Evolutionary conservation across 2,329 filamentous ascomycete species (phyloP), one percentile per base, ranked within the genome.

Genomic region (Aplosporella prunicola): DNA sequence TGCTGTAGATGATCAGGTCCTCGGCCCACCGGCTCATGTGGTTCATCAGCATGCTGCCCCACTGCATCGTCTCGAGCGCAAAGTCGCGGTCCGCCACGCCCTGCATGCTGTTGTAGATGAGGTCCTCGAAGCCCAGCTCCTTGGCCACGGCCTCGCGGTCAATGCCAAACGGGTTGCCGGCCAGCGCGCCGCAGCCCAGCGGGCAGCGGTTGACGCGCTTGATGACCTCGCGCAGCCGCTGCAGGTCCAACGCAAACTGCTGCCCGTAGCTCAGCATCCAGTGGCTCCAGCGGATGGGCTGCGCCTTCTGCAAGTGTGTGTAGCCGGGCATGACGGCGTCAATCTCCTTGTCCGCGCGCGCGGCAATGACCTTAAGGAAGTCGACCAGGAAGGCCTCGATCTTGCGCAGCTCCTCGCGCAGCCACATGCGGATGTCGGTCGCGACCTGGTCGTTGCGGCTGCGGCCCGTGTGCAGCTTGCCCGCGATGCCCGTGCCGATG

Each of bases 401-500:
- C 45, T 69, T 68, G 40, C 71, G 71, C 41, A 94, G 66, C 63
- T 82, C 72, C 46, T 88, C 79, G 28, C 85, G 73, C 45, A 93
- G 64, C 86, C 86, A 95, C 58, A 94, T 68, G 43, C 86, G 79
- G 82, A 94, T 89, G 52, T 93, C 86, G 15, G 81, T 88, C 32
- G 80, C 86, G 40, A 93, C 78, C 63, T 94, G 87, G 63, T 95
- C 87, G 54, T 94, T 94, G 49, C 87, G 75, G 58, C 81, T 88
- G 35, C 88, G 80, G 28, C 68, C 67, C n/a, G 87, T 94, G 63
- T 94, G 88, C 41, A 94, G 74, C 67, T 94, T 94, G 16, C 88
- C 86, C 1, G 80, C 85, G 40, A 82, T 78, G 17, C 87, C 76
- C 59, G 82, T 88, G 51, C 87, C 85, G 45, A 94, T 88, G 45